A percentile compares a stretch with the other conserved stretches of the same genome.
Evolutionary conservation across 2,329 filamentous ascomycete species (phyloP).

Genomic region (Penicillium sp.): DNA sequence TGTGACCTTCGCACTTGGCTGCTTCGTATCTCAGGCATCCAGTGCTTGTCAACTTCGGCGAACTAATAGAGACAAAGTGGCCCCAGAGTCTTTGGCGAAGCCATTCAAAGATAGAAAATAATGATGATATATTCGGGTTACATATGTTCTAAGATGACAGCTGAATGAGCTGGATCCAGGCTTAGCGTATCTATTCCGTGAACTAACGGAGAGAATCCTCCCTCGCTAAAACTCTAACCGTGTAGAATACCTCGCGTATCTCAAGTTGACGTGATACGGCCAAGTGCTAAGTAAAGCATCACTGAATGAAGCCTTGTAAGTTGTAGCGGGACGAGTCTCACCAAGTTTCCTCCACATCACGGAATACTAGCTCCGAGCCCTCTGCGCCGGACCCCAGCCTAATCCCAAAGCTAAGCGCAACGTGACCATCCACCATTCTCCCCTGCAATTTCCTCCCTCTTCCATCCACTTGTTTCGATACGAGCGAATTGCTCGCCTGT

Average conservation of each 20-base stretch:
- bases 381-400: background rate
- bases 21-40: background rate
- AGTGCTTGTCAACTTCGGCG: background rate
- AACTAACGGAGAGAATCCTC: background rate
- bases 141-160: no score
- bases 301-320: background rate
- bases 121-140: no score
- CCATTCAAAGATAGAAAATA: no score
- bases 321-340: background rate
- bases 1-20: background rate
- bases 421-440: background rate
- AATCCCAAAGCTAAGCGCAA: background rate
- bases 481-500: conserved; percentile 14
- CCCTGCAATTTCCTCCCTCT: background rate
- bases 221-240: no score
- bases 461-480: background rate
- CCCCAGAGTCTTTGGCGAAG: background rate
- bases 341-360: background rate
- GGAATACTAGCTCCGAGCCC: background rate
- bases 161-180: no score
- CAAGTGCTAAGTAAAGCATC: background rate
- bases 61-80: background rate
- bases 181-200: background rate
- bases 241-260: no score
- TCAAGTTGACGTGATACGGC: no score